Evolutionary conservation across 225 moss, liverwort and hornwort species (phyloP).

Genomic region (Rhytidiadelphus loreus): DNA sequence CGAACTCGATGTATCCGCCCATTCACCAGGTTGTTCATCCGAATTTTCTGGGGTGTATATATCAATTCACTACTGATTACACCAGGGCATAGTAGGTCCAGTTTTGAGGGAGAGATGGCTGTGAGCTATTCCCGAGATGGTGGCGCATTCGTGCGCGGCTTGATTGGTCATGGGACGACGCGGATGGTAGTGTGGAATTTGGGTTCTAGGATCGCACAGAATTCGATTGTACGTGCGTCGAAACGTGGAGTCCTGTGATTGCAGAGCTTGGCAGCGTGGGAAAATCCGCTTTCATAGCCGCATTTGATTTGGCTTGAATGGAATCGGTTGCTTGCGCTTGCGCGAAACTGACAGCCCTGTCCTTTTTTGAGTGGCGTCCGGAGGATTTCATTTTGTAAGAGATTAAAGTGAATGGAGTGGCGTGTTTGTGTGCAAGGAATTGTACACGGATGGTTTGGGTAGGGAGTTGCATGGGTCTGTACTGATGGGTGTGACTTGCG

Average conservation of each 20-base stretch:
- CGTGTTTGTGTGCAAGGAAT: background rate
- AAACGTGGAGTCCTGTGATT: background rate
- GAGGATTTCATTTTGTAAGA: background rate
- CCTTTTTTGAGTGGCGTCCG: background rate
- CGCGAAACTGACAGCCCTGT: background rate
- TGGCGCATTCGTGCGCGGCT: background rate
- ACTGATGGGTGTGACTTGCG: background rate
- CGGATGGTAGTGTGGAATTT: background rate
- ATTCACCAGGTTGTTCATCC: slow-evolving; percentile 85
- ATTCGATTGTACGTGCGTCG: background rate
- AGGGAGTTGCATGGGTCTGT: background rate
- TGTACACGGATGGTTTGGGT: background rate
- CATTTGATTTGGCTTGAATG: background rate
- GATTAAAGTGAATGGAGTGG: background rate
- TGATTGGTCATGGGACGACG: background rate
- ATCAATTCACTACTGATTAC: background rate
- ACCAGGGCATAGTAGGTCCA: background rate
- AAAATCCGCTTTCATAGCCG: background rate
- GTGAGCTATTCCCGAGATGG: background rate
- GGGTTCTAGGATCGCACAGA: background rate
- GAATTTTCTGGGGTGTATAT: background rate
- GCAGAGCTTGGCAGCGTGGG: background rate
- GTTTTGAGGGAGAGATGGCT: background rate
- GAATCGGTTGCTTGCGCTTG: background rate
- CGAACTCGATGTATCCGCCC: slow-evolving; percentile 99